Percentiles rank a stretch among this genome's conserved stretches.
These are phyloP conservation scores for Ambrosiella xylebori DNA, from an alignment of 2,329 filamentous ascomycete species.

Conservation along the genomic window DNA sequence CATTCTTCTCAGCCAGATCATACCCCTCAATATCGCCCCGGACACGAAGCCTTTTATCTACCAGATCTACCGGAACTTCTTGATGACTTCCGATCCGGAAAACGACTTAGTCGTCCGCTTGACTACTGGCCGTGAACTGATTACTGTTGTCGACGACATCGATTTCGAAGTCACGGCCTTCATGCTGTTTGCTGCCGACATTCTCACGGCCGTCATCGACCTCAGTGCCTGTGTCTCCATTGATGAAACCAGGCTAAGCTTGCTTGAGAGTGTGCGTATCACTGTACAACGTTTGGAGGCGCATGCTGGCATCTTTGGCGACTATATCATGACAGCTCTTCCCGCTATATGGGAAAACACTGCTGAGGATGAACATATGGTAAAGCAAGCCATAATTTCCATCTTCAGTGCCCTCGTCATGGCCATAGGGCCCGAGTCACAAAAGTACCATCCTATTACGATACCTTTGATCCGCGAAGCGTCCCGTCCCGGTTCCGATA, in stretches of 20 bases:
- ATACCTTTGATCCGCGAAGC: slow-evolving; percentile 69
- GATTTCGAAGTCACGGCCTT: slow-evolving; percentile 62
- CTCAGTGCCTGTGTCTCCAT: slow-evolving; percentile 66
- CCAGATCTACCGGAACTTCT: slow-evolving; percentile 72
- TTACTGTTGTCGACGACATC: slow-evolving; percentile 66
- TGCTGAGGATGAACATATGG: slow-evolving; percentile 64
- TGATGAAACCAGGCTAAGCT: slow-evolving; percentile 76
- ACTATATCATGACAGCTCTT: slow-evolving; percentile 64
- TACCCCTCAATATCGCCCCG: slow-evolving; percentile 55
- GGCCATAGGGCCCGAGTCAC: slow-evolving; percentile 63
- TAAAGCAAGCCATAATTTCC: slow-evolving; percentile 84
- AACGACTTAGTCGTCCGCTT: slow-evolving; percentile 90
- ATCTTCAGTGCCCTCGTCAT: slow-evolving; percentile 73
- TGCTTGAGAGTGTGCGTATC: slow-evolving; percentile 71
- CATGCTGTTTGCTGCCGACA: slow-evolving; percentile 56
- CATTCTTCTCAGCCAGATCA: slow-evolving; percentile 81
- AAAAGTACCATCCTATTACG: slow-evolving; percentile 62
- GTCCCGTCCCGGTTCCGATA: slow-evolving; percentile 55
- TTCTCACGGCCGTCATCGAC: slow-evolving; percentile 54
- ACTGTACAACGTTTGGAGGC: slow-evolving; percentile 69
- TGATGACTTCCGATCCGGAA: slow-evolving; percentile 56
- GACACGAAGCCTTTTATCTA: slow-evolving; percentile 60
- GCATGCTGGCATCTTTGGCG: slow-evolving; percentile 49
- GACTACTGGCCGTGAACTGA: slow-evolving; percentile 74
- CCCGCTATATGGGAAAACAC: slow-evolving; percentile 73